These are phyloP conservation scores for Trametes gibbosa DNA, from an alignment of 768 basidiomycete species.

Conservation along the genomic window DNA sequence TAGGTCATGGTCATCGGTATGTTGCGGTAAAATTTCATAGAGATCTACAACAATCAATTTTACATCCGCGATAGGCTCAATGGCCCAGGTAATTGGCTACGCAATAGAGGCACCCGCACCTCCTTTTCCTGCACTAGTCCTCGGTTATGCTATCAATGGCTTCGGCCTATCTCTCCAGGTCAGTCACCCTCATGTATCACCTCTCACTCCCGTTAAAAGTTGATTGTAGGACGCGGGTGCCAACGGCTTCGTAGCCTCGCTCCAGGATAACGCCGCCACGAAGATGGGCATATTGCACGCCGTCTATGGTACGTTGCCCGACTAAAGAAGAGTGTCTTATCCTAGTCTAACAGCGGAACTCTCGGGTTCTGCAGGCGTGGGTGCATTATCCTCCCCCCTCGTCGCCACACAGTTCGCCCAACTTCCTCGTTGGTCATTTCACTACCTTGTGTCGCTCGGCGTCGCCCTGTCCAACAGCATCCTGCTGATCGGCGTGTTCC, in stretches of 20 bases:
- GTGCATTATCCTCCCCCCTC: constrained; percentile 68
- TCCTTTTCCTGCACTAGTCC: constrained; percentile 62
- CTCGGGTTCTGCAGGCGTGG: constrained; percentile 44
- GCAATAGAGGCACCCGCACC: constrained; percentile 52
- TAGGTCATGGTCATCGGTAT: constrained; percentile 41
- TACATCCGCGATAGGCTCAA: constrained; percentile 38
- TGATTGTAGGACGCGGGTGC: constrained; percentile 60
- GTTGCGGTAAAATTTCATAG: not conserved
- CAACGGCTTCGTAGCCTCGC: constrained; percentile 63
- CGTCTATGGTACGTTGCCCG: constrained; percentile 46
- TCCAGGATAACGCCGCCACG: constrained; percentile 50
- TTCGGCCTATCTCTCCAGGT: constrained; percentile 50
- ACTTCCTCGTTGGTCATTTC: constrained; percentile 67
- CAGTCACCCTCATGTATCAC: not conserved
- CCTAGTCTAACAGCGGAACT: not conserved
- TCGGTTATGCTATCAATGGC: constrained; percentile 47
- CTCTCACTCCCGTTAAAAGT: not conserved
- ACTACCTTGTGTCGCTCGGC: constrained; percentile 70
- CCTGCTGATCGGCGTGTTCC: constrained; percentile 57
- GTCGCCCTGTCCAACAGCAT: constrained; percentile 56
- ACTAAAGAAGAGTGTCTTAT: not conserved
- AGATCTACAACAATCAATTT: not conserved
- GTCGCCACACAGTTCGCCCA: constrained; percentile 81
- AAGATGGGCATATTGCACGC: constrained; percentile 74
- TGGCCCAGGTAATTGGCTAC: constrained; percentile 55